These are phyloP conservation scores for Symbiodinium natans DNA, from an alignment of 73 alveolate genomes.

Conservation along the genomic window DNA sequence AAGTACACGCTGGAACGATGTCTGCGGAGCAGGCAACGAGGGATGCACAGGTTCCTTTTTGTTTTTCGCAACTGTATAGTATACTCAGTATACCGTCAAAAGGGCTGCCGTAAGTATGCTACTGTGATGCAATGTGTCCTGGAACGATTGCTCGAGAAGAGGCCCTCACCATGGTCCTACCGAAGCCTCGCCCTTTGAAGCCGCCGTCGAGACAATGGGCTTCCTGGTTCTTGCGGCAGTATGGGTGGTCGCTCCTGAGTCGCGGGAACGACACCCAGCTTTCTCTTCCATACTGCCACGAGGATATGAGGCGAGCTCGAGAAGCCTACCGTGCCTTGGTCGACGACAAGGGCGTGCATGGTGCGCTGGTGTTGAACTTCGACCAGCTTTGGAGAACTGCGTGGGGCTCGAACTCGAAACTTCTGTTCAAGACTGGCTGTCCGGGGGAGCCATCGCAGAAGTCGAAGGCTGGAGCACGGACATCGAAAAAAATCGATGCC, in stretches of 20 bases:
- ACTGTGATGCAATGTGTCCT: no score
- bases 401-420: neutral
- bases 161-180: neutral
- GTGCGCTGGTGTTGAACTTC: neutral
- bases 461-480: neutral
- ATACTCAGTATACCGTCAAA: no score
- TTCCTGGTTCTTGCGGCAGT: neutral
- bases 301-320: neutral
- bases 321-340: neutral
- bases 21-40: neutral
- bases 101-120: no score
- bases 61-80: no score
- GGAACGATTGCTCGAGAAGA: neutral
- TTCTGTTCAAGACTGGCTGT: neutral
- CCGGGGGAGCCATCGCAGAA: neutral
- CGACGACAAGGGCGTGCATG: neutral
- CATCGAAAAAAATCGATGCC: neutral
- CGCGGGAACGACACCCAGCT: neutral
- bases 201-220: neutral
- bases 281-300: neutral
- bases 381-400: constrained; percentile 23
- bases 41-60: neutral
- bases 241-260: constrained; percentile 8
- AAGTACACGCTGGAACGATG: neutral
- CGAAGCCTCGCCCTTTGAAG: neutral